phyloP scores from a whole-genome alignment of 2,329 filamentous ascomycete species.

The Aspergillus udagawae region DNA sequence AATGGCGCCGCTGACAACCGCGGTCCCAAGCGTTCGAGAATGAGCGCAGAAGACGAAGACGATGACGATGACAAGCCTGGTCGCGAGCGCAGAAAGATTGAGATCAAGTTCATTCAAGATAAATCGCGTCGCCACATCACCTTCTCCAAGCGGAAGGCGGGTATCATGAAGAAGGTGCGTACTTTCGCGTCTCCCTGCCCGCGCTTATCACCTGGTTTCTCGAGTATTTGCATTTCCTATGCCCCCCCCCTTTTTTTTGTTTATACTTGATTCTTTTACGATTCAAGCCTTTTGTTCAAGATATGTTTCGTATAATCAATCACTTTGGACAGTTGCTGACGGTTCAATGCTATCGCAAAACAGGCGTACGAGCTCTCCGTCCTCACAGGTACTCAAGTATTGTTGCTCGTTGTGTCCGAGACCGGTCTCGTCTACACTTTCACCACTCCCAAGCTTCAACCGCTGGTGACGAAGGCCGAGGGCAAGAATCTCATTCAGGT shows the following conservation, averaged over 20 bases:
- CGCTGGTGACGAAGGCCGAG: conserved; percentile 95
- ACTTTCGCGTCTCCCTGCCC: conserved; percentile 16
- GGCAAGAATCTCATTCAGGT: conserved; percentile 99
- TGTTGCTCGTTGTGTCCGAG: conserved; percentile 94
- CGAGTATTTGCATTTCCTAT: neutral
- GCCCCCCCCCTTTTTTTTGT: neutral
- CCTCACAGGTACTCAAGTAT: conserved; percentile 93
- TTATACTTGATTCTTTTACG: neutral
- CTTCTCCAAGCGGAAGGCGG: conserved; percentile 98
- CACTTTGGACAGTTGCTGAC: conserved; percentile 9
- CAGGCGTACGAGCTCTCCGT: conserved; percentile 97
- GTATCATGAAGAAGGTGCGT: conserved; percentile 99
- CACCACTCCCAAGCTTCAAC: conserved; percentile 96
- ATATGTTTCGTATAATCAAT: neutral
- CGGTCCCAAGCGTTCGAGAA: conserved; percentile 84
- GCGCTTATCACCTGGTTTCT: conserved; percentile 4
- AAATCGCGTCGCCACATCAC: conserved; percentile 99
- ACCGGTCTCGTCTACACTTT: conserved; percentile 97
- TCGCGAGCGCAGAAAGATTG: conserved; percentile 97
- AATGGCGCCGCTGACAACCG: conserved; percentile 72
- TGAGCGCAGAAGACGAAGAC: conserved; percentile 84
- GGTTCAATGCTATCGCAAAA: conserved; percentile 13
- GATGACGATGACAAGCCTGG: conserved; percentile 97
- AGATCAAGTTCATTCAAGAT: conserved; percentile 99
- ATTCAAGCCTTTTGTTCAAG: neutral